phyloP scores from a whole-genome alignment of 257 asterid genomes.

The Nicotiana undulata region DNA sequence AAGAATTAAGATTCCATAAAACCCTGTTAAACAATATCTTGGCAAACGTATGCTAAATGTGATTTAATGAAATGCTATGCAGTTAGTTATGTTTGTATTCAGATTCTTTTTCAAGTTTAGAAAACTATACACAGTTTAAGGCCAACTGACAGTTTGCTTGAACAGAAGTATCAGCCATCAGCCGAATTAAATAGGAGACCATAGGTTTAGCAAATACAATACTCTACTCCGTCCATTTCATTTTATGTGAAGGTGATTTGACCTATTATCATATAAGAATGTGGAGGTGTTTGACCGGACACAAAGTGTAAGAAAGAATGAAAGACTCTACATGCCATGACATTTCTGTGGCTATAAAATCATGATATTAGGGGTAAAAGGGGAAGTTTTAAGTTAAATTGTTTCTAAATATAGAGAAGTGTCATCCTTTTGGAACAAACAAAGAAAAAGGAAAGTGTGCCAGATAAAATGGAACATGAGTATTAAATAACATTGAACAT shows the following conservation, averaged over 20 bases:
- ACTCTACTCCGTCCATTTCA: not conserved
- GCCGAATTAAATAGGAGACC: not conserved
- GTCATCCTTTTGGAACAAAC: not conserved
- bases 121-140: not conserved
- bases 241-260: not conserved
- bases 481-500: not conserved
- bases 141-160: not conserved
- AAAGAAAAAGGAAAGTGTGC: not conserved
- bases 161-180: not conserved
- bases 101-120: not conserved
- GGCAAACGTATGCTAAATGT: not conserved
- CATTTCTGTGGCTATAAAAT: not conserved
- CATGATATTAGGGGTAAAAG: not conserved
- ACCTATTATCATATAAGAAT: not conserved
- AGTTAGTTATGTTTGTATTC: not conserved
- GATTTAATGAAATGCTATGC: not conserved
- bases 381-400: not conserved
- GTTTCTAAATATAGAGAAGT: not conserved
- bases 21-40: not conserved
- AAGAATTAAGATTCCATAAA: not conserved
- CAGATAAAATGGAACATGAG: not conserved
- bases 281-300: not conserved
- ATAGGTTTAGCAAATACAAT: not conserved
- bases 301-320: not conserved
- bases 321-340: not conserved